A percentile compares a stretch with the other conserved stretches of the same genome.
phyloP scores from a whole-genome alignment of 1,284 basidiomycete genomes.

The Boletus sp. region DNA sequence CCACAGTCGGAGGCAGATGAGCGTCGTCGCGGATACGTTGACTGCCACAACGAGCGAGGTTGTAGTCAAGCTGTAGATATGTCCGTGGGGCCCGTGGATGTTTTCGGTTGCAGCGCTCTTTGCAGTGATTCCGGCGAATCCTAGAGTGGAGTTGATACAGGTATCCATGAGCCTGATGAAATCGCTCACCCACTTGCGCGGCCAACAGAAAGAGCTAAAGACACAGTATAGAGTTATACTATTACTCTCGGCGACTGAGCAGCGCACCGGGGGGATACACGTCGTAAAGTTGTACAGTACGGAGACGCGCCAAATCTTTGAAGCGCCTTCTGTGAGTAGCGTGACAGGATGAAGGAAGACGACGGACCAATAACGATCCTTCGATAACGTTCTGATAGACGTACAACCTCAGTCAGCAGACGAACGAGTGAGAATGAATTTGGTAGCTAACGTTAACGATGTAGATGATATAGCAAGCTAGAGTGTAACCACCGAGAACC shows the following conservation, averaged over 20 bases:
- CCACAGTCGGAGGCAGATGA: constrained; percentile 29
- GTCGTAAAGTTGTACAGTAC: constrained; percentile 20
- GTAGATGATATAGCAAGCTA: constrained; percentile 29
- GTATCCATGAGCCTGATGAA: background rate
- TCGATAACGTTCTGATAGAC: constrained; percentile 21
- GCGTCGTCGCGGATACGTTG: constrained; percentile 22
- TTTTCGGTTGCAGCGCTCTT: constrained; percentile 9
- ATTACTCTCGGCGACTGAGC: background rate
- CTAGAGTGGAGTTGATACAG: constrained; percentile 1
- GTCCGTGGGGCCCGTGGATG: background rate
- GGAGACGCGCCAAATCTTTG: constrained; percentile 33
- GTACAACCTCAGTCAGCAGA: background rate
- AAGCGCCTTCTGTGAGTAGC: background rate
- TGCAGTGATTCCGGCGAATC: constrained; percentile 13
- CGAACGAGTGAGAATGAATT: background rate
- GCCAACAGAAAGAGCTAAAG: constrained; percentile 18
- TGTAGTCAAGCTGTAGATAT: constrained; percentile 15
- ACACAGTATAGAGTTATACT: background rate
- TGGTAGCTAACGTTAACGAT: constrained; percentile 20
- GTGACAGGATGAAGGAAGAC: background rate
- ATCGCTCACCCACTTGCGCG: constrained; percentile 23
- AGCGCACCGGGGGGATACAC: constrained; percentile 29
- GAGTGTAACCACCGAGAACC: constrained; percentile 1
- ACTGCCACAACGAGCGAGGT: constrained; percentile 25
- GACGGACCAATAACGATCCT: constrained; percentile 25